Conservation (phyloP, 2,329 filamentous ascomycete genomes). For the Ceratocystis albifundus region DNA sequence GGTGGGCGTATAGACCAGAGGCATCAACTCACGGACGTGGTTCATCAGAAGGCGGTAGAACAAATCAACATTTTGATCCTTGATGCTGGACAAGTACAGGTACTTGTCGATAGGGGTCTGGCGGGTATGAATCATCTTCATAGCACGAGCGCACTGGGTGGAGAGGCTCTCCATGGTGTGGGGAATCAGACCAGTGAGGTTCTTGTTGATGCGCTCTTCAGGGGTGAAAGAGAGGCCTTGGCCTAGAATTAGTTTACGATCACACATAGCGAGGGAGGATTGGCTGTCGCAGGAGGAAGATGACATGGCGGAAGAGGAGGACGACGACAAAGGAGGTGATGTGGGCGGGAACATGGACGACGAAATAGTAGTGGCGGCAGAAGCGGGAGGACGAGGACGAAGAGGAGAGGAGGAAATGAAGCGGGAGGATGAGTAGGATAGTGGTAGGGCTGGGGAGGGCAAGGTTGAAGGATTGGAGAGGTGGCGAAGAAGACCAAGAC, state of each 20-base stretch:
- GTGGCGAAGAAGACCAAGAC: conserved; percentile 17
- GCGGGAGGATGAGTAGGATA: conserved; percentile 11
- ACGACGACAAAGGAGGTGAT: background rate
- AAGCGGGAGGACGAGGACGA: conserved; percentile 3
- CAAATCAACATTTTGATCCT: conserved; percentile 64
- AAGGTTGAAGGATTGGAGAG: conserved; percentile 10
- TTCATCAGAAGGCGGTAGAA: conserved; percentile 75
- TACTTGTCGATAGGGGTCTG: conserved; percentile 68
- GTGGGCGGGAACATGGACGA: conserved; percentile 8
- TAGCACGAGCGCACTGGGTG: conserved; percentile 52
- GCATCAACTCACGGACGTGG: conserved; percentile 66
- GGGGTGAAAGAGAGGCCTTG: conserved; percentile 53
- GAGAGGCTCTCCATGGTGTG: conserved; percentile 51
- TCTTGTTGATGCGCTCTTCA: conserved; percentile 51
- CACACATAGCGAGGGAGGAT: conserved; percentile 10
- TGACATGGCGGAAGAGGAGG: conserved; percentile 9
- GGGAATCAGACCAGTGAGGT: conserved; percentile 54
- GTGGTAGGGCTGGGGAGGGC: conserved; percentile 9
- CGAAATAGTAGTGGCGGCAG: conserved; percentile 12
- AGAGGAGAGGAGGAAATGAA: conserved; percentile 22
- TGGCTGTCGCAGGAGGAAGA: background rate
- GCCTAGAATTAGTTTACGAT: conserved; percentile 23
- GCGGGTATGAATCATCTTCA: conserved; percentile 62
- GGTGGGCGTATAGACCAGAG: conserved; percentile 76
- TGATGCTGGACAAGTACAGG: conserved; percentile 65